Conservation (phyloP, 345 rosid species). For the Euclidium syriacum region DNA sequence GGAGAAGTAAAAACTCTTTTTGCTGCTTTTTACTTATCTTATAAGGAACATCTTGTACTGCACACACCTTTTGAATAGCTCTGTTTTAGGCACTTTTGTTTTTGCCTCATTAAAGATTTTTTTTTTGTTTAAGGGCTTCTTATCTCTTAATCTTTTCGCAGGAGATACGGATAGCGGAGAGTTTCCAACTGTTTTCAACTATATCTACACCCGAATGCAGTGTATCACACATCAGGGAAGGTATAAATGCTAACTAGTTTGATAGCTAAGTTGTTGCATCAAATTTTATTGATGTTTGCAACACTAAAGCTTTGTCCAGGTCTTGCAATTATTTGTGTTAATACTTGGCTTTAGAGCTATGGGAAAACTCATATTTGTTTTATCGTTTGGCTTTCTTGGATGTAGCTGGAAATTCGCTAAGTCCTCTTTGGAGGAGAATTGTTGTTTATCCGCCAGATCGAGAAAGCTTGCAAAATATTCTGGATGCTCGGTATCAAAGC, state of each 20-base stretch:
- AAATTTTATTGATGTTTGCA: neutral
- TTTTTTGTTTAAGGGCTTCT: slow-evolving; percentile 3
- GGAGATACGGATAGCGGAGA: slow-evolving; percentile 80
- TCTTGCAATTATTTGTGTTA: neutral
- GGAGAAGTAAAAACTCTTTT: slow-evolving; percentile 60
- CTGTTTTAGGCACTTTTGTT: slow-evolving; percentile 2
- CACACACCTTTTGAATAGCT: neutral
- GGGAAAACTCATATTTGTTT: neutral
- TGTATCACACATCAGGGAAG: slow-evolving; percentile 42
- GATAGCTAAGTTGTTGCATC: slow-evolving; percentile 1
- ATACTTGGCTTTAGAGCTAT: neutral
- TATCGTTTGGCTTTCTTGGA: slow-evolving; percentile 1
- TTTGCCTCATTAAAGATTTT: neutral
- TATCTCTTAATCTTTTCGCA: slow-evolving; percentile 31
- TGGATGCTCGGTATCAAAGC: slow-evolving; percentile 60
- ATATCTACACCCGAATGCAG: slow-evolving; percentile 60
- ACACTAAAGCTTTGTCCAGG: neutral
- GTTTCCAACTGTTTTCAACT: slow-evolving; percentile 81
- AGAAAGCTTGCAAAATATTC: slow-evolving; percentile 55
- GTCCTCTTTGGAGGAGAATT: slow-evolving; percentile 80
- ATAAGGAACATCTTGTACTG: neutral
- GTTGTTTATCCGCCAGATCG: slow-evolving; percentile 60
- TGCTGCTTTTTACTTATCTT: slow-evolving; percentile 3
- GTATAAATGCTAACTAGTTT: slow-evolving; percentile 28
- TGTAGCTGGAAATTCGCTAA: slow-evolving; percentile 60